A percentile compares a stretch with the other conserved stretches of the same genome.
Conservation (phyloP, 2,329 filamentous ascomycete genomes). For the Plectosphaerella cucumerina region DNA sequence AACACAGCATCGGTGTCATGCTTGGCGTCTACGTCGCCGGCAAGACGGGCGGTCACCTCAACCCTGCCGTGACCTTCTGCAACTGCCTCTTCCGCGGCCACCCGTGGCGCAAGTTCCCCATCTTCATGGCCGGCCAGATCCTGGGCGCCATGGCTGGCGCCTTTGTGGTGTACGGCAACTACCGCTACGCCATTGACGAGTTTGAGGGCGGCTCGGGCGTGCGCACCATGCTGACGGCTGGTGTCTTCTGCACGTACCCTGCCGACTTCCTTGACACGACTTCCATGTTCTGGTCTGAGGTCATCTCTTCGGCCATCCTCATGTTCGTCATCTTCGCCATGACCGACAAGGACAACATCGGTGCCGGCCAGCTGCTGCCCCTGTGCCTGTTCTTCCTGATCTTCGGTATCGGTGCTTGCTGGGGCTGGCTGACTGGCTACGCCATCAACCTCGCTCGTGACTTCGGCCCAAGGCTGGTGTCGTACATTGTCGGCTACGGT, state of each 20-base stretch:
- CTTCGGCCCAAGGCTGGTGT: slow-evolving; percentile 64
- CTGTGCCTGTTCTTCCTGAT: slow-evolving; percentile 67
- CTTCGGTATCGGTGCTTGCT: slow-evolving; percentile 69
- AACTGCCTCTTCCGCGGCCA: slow-evolving; percentile 66
- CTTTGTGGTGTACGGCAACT: slow-evolving; percentile 58
- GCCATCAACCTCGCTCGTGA: slow-evolving; percentile 72
- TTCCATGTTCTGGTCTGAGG: slow-evolving; percentile 68
- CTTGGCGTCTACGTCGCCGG: slow-evolving; percentile 63
- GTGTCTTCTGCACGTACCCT: slow-evolving; percentile 72
- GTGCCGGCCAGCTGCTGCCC: slow-evolving; percentile 53
- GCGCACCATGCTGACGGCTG: slow-evolving; percentile 64
- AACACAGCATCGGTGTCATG: slow-evolving; percentile 58
- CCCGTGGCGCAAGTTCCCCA: slow-evolving; percentile 65
- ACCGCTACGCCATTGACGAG: slow-evolving; percentile 58
- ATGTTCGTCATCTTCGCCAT: slow-evolving; percentile 71
- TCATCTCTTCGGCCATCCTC: slow-evolving; percentile 61
- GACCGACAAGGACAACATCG: slow-evolving; percentile 53
- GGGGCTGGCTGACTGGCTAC: slow-evolving; percentile 74
- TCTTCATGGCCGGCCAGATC: slow-evolving; percentile 63
- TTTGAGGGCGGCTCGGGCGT: slow-evolving; percentile 58
- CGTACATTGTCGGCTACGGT: slow-evolving; percentile 66
- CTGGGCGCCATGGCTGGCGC: slow-evolving; percentile 63
- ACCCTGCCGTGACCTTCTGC: slow-evolving; percentile 66
- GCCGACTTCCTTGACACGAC: slow-evolving; percentile 61
- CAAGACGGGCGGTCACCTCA: slow-evolving; percentile 64